These are phyloP conservation scores for Aspergillus quadricinctus DNA, from an alignment of 2,329 filamentous ascomycete genomes.

Conservation along the genomic window DNA sequence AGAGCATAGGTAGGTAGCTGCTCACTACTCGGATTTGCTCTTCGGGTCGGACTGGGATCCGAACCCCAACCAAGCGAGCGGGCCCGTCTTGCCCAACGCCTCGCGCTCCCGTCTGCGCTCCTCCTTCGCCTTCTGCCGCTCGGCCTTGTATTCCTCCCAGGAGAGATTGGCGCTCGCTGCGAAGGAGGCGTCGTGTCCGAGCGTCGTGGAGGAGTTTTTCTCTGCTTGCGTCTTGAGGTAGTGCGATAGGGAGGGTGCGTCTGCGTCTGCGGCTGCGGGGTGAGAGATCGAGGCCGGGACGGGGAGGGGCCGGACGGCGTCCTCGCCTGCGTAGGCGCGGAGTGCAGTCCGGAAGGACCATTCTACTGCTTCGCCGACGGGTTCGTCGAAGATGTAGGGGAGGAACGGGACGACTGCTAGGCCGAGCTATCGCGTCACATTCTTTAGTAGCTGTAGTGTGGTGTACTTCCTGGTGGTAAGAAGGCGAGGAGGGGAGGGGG, in stretches of 20 bases:
- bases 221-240: slow-evolving; percentile 18
- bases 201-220: slow-evolving; percentile 6
- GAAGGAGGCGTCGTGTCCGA: slow-evolving; percentile 1
- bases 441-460: slow-evolving; percentile 12
- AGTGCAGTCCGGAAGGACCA: slow-evolving; percentile 85
- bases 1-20: neutral
- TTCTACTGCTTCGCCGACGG: slow-evolving; percentile 87
- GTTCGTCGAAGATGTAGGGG: slow-evolving; percentile 81
- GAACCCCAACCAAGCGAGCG: slow-evolving; percentile 12
- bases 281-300: neutral
- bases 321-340: slow-evolving; percentile 63
- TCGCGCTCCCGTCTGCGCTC: slow-evolving; percentile 21
- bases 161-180: slow-evolving; percentile 18
- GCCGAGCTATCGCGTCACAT: slow-evolving; percentile 47
- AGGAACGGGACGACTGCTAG: slow-evolving; percentile 75
- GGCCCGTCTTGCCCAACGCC: slow-evolving; percentile 13
- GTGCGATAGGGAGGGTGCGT: slow-evolving; percentile 18
- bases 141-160: slow-evolving; percentile 34
- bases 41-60: slow-evolving; percentile 6
- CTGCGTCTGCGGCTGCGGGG: slow-evolving; percentile 4
- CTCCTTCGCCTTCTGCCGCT: slow-evolving; percentile 25
- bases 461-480: neutral
- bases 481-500: neutral
- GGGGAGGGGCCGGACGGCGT: slow-evolving; percentile 45
- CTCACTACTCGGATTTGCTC: slow-evolving; percentile 13